These are phyloP conservation scores for Globisporangium radiosum DNA, from an alignment of 352 stramenopile species.

Conservation along the genomic window DNA sequence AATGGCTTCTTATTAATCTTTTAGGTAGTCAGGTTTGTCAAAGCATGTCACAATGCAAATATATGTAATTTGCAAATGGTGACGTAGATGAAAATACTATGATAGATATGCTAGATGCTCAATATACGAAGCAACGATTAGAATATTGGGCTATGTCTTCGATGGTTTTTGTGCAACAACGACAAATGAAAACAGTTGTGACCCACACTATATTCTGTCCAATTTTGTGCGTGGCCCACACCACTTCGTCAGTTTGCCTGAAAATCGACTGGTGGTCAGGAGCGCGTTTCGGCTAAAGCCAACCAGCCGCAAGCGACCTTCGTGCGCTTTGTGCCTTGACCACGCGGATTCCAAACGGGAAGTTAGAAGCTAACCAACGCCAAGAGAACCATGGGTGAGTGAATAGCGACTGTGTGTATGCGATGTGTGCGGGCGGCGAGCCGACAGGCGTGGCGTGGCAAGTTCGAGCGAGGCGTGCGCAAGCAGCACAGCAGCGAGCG, in stretches of 20 bases:
- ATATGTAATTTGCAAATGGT: no score
- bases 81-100: no score
- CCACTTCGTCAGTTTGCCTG: neutral
- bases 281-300: neutral
- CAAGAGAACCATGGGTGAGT: slow-evolving; percentile 63
- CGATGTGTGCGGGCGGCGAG: neutral
- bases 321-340: no score
- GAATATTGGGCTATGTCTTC: no score
- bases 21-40: no score
- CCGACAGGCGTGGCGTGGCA: neutral
- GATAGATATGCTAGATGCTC: no score
- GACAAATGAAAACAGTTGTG: no score
- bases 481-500: neutral
- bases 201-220: no score
- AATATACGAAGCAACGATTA: no score
- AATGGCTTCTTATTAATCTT: no score
- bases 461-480: neutral
- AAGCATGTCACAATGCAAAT: no score
- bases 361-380: slow-evolving; percentile 62
- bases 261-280: neutral
- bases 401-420: neutral
- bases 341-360: slow-evolving; percentile 36
- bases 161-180: no score
- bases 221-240: neutral
- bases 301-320: slow-evolving; percentile 10